Conservation (phyloP, 2,329 filamentous ascomycete genomes). For the Xylariaceae sp. region DNA sequence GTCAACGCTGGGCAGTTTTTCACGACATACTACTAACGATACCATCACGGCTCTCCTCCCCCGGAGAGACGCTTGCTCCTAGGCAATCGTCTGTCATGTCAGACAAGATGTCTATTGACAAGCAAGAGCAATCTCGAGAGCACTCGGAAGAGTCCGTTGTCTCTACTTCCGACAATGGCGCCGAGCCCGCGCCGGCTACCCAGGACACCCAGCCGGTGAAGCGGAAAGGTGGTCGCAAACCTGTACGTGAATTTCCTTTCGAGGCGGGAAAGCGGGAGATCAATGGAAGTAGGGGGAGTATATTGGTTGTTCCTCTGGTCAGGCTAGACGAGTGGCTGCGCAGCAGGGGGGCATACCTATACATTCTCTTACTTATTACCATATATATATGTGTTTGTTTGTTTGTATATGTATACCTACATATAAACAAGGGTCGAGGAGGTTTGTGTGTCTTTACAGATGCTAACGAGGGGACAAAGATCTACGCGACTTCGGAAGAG, state of each 20-base stretch:
- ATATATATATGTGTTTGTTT: neutral
- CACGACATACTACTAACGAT: neutral
- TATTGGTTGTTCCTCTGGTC: neutral
- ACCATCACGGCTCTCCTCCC: conserved; percentile 13
- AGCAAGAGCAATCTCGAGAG: conserved; percentile 52
- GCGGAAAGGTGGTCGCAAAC: conserved; percentile 95
- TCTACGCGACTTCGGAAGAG: conserved; percentile 98
- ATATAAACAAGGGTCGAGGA: neutral
- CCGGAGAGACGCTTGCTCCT: conserved; percentile 37
- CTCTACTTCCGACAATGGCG: conserved; percentile 56
- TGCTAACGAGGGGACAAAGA: conserved; percentile 48
- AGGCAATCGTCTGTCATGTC: conserved; percentile 52
- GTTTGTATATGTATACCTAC: neutral
- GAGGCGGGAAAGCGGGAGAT: neutral
- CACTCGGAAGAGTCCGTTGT: conserved; percentile 58
- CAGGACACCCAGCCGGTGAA: conserved; percentile 68
- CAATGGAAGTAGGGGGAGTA: neutral
- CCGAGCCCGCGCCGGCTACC: conserved; percentile 33
- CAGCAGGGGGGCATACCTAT: neutral
- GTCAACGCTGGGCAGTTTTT: conserved; percentile 1
- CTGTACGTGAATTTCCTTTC: conserved; percentile 53
- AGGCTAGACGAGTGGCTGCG: neutral
- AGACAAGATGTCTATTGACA: conserved; percentile 63
- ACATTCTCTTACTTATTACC: neutral
- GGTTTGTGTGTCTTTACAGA: neutral